Evolutionary conservation across 768 basidiomycete genomes (phyloP).

Genomic region (Phylloporus arenicola): DNA sequence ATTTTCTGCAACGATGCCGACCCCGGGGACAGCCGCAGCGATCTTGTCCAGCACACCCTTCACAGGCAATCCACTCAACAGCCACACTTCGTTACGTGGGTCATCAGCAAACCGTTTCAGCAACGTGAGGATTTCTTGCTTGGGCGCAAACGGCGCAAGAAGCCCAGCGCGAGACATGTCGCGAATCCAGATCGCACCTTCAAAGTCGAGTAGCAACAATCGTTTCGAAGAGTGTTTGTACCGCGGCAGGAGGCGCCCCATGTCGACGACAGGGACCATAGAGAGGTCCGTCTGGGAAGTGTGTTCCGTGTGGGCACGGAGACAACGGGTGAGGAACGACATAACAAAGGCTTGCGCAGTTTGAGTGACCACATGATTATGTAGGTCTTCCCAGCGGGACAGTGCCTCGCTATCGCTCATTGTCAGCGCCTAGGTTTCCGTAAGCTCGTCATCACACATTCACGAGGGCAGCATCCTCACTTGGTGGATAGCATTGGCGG

Average conservation of each 20-base stretch:
- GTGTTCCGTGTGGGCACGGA: slow-evolving; percentile 72
- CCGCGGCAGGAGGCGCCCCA: slow-evolving; percentile 53
- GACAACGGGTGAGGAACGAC: slow-evolving; percentile 68
- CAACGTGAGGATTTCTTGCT: slow-evolving; percentile 38
- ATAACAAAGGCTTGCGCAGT: slow-evolving; percentile 81
- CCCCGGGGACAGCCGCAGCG: slow-evolving; percentile 51
- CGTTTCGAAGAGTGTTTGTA: slow-evolving; percentile 63
- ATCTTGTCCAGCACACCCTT: slow-evolving; percentile 60
- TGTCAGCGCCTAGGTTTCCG: slow-evolving; percentile 47
- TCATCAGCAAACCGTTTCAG: slow-evolving; percentile 59
- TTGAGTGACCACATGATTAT: slow-evolving; percentile 81
- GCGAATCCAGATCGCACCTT: slow-evolving; percentile 71
- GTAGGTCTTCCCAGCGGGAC: slow-evolving; percentile 80
- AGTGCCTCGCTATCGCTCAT: slow-evolving; percentile 71
- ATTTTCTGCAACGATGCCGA: slow-evolving; percentile 87
- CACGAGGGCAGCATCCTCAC: slow-evolving; percentile 3
- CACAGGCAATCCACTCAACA: slow-evolving; percentile 70
- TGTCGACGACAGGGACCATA: slow-evolving; percentile 38
- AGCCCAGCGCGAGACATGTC: slow-evolving; percentile 48
- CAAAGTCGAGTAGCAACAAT: slow-evolving; percentile 70
- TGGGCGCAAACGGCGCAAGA: slow-evolving; percentile 37
- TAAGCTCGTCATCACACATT: slow-evolving; percentile 5
- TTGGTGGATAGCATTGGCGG: slow-evolving; percentile 71
- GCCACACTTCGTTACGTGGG: slow-evolving; percentile 70
- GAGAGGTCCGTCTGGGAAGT: slow-evolving; percentile 27